Base-by-base conservation (phyloP, 2,329 filamentous ascomycete species). In the Penicillium sp. region DNA sequence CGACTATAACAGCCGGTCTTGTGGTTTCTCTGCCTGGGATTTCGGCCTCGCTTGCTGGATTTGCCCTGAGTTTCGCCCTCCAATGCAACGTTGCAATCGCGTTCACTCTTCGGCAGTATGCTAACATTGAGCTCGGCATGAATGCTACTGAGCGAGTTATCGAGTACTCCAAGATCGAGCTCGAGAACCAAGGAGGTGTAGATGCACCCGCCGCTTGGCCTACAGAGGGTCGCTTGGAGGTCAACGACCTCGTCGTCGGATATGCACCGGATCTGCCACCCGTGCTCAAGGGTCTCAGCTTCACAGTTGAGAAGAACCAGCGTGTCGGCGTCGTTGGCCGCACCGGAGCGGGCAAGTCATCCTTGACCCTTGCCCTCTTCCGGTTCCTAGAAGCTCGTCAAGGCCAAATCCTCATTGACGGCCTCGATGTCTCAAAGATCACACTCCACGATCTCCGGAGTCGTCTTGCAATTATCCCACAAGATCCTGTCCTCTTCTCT, bases 401-500 rank as follows among this genome's bases (percentile, higher is more conserved):
- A 2, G 73, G 74, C 0, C 55, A 59, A 1, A 71, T 75, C 8
- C 41, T 67, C 20, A 71, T 76, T 8, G 72, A 75, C 48, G 71
- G 70, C 2, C 22, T 73, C 2, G 68, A 73, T 54, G 90, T 92
- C 54, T 88, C 67, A 1, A 67, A 62, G n/a, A 66, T 72, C 25
- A 67, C 61, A 25, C 62, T 70, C 5, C 64, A 89, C 57, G 86
- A 89, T 57, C 79, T 95, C 11, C 85, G 91, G 25, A 88, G 86
- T n/a, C 83, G 90, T 0, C 76, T 95, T 0, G 89, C 90, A 39
- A 93, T 95, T 65, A 94, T 95, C 55, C 90, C 91, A 1, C 89
- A 92, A 76, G 90, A 94, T 65, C 90, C 91, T 0, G 90, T 93
- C 1, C 82, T 95, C 6, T 94, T 95, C 76, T 90, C 88, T 0